Evolutionary conservation across 2,329 filamentous ascomycete genomes (phyloP).

Genomic region (Nectriaceae sp.): DNA sequence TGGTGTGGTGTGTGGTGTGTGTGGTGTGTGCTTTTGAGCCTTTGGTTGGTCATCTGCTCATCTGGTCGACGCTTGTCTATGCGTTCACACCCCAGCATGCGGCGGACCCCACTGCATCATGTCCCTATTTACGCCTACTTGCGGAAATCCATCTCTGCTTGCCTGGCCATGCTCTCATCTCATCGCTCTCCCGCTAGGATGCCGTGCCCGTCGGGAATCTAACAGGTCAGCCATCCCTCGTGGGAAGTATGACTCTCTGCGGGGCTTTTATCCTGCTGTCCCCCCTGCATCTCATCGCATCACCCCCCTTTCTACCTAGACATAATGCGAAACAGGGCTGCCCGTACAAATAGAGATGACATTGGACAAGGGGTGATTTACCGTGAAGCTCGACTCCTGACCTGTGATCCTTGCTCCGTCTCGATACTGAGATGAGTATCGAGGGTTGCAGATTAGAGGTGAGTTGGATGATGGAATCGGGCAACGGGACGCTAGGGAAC

Average conservation of each 20-base stretch:
- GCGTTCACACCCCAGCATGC: slow-evolving; percentile 1
- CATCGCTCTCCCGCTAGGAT: slow-evolving; percentile 16
- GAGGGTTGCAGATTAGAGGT: too few relatives aligned
- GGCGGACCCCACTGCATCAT: slow-evolving; percentile 2
- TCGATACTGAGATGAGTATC: too few relatives aligned
- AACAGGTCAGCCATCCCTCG: slow-evolving; percentile 24
- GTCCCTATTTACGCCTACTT: slow-evolving; percentile 3
- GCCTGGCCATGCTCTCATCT: slow-evolving; percentile 11
- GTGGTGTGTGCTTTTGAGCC: not conserved
- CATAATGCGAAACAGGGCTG: too few relatives aligned
- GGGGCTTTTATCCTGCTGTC: slow-evolving; percentile 11
- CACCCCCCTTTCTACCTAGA: too few relatives aligned
- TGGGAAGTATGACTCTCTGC: slow-evolving; percentile 10
- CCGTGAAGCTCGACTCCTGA: too few relatives aligned
- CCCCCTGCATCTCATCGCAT: too few relatives aligned
- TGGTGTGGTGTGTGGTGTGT: not conserved
- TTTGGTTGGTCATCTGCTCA: not conserved
- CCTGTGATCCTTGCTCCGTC: too few relatives aligned
- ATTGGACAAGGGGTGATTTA: too few relatives aligned
- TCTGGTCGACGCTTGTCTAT: not conserved
- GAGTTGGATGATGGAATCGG: too few relatives aligned
- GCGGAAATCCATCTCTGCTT: slow-evolving; percentile 6
- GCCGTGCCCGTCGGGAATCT: slow-evolving; percentile 22
- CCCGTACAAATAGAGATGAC: too few relatives aligned
- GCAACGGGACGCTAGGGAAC: too few relatives aligned